Evolutionary conservation across 148 eudicot genomes (phyloP).

Genomic region (Persicaria maculosa): DNA sequence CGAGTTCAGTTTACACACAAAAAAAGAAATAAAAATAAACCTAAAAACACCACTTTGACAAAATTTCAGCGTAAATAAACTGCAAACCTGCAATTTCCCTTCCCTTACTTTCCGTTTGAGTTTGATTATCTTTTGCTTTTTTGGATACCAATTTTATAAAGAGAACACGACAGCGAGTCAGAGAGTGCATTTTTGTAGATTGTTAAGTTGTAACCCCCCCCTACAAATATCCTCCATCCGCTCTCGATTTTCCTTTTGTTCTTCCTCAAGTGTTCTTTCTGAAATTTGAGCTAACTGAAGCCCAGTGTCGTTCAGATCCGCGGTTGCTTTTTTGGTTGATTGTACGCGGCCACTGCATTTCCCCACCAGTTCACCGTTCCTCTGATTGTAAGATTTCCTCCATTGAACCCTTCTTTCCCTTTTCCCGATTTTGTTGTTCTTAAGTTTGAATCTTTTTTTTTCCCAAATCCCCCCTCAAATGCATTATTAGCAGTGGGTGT

Average conservation of each 20-base stretch:
- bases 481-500: not conserved
- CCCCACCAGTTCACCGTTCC: not conserved
- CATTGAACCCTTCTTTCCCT: not conserved
- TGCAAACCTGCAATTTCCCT: no score
- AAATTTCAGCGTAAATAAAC: no score
- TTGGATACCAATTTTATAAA: no score
- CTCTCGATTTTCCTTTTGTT: not conserved
- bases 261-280: not conserved
- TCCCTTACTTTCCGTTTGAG: no score
- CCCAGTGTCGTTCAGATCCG: conserved; percentile 3
- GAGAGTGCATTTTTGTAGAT: no score
- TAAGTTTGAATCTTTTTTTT: not conserved
- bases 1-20: no score
- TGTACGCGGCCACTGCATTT: not conserved
- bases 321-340: not conserved
- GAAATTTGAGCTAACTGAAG: not conserved
- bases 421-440: not conserved
- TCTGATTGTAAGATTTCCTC: conserved; percentile 4
- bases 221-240: not conserved
- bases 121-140: no score
- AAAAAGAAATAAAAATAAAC: no score
- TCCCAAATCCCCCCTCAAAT: not conserved
- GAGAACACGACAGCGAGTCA: no score
- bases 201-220: not conserved
- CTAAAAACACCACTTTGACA: no score